Base-by-base conservation (phyloP, 257 asterid genomes). In the Mitragyna speciosa region DNA sequence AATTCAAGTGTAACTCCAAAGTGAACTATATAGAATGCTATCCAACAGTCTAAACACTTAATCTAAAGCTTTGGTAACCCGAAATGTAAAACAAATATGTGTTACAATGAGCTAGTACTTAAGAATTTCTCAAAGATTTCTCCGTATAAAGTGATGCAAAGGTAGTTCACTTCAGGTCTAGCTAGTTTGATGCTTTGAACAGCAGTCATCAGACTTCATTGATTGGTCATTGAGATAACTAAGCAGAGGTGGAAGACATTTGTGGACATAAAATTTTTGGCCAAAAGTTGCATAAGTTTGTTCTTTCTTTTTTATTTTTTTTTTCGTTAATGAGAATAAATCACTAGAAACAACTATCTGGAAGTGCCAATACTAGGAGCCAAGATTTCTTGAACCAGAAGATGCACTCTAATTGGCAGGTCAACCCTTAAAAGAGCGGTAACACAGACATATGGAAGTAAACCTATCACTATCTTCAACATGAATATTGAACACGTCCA, bases 321-420 rank as follows among this genome's bases (percentile, higher is more conserved):
- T 33, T 15, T 15, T 70, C 70, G 73, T 43, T 71, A 10, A 75
- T 49, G 70, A 69, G 77, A 84, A 77, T 49, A 72, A 47, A 66
- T 76, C 79, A 80, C 58, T 72, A 54, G 63, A 33, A 15, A 71
- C 73, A 68, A 67, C 80, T 76, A 75, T 11, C 51, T 66, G 59
- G 63, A 10, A 58, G 65, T 76, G 72, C 71, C 74, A 45, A 76
- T 69, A 58, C 76, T 81, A 69, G 59, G 77, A 56, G 45, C 43
- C 15, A 24, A 49, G 36, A 63, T 83, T 74, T 72, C 22, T 77
- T 70, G 52, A 77, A 58, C 59, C 70, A 82, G 84, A 83, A 83
- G 77, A 76, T 73, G 84, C 33, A 77, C 85, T 84, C 88, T 86
- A 82, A 92, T 89, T 92, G 93, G 92, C 89, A 85, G 89, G 94